Evolutionary conservation across 345 rosid species (phyloP).

Genomic region (Corchorus capsularis): DNA sequence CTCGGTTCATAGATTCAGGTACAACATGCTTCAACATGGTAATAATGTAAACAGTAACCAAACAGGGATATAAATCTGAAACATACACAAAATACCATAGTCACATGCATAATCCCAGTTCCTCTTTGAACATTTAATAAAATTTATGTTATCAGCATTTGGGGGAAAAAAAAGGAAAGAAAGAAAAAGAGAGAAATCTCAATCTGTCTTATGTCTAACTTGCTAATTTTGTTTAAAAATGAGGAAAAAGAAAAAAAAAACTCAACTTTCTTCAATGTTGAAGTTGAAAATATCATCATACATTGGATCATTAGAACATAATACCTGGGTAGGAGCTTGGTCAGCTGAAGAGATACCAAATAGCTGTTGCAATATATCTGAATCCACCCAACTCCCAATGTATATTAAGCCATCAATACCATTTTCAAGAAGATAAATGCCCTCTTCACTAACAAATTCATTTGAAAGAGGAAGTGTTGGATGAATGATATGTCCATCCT

Average conservation of each 20-base stretch:
- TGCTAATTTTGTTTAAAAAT: neutral
- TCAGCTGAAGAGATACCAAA: constrained; percentile 60
- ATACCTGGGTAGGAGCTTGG: constrained; percentile 74
- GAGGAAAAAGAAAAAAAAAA: neutral
- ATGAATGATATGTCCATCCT: constrained; percentile 57
- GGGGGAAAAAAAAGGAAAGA: too few species aligned
- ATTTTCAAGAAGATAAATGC: constrained; percentile 89
- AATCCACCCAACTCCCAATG: constrained; percentile 61
- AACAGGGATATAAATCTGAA: neutral
- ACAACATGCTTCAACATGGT: neutral
- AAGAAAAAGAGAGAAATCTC: neutral
- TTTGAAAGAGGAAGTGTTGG: constrained; percentile 74
- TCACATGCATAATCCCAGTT: neutral
- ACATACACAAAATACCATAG: neutral
- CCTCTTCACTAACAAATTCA: constrained; percentile 72
- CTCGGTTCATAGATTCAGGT: neutral
- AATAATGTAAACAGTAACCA: neutral
- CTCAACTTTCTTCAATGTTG: neutral
- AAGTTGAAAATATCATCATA: neutral
- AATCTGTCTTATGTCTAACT: neutral
- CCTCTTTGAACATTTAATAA: neutral
- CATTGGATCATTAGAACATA: constrained; percentile 4
- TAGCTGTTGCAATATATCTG: constrained; percentile 62
- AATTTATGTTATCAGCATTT: neutral
- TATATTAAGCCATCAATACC: constrained; percentile 85